These are phyloP conservation scores for Trichoderma citrinoviride DNA, from an alignment of 2,329 filamentous ascomycete genomes.

Conservation along the genomic window DNA sequence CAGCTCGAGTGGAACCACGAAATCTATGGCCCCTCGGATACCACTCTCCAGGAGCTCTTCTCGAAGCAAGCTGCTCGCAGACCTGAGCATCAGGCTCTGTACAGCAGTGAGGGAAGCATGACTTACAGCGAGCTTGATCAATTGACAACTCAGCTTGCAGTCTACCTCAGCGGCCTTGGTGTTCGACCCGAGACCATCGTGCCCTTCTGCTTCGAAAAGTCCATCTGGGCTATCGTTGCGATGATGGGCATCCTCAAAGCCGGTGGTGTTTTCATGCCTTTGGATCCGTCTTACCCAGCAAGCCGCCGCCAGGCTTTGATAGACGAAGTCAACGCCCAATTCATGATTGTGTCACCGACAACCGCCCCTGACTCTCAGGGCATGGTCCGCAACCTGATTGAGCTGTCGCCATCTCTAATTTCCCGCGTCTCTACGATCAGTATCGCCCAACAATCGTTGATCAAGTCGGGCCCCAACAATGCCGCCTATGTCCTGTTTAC, in stretches of 20 bases:
- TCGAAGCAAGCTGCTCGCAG: background rate
- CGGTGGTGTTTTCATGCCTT: constrained; percentile 29
- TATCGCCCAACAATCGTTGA: too few relatives aligned
- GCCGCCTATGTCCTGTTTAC: constrained; percentile 14
- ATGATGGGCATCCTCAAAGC: constrained; percentile 31
- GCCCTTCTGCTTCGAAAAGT: constrained; percentile 26
- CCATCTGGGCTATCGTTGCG: constrained; percentile 24
- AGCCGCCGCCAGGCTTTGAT: constrained; percentile 16
- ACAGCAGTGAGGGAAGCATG: constrained; percentile 7
- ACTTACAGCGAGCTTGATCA: constrained; percentile 13
- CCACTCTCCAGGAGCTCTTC: constrained; percentile 9
- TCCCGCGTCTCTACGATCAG: background rate
- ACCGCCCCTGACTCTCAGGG: background rate
- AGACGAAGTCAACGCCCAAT: constrained; percentile 15
- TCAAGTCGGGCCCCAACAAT: background rate
- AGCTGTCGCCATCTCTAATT: background rate
- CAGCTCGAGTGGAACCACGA: constrained; percentile 14
- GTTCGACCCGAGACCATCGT: constrained; percentile 29
- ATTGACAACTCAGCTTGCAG: constrained; percentile 2
- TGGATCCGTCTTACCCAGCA: constrained; percentile 28
- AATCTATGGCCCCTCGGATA: background rate
- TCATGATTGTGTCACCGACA: constrained; percentile 20
- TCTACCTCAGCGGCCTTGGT: constrained; percentile 22
- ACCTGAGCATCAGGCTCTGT: constrained; percentile 19
- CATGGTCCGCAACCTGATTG: constrained; percentile 10